Evolutionary conservation across 2,329 filamentous ascomycete species (phyloP), one percentile per base, ranked within the genome.

Genomic region (Grosmannia serpens): DNA sequence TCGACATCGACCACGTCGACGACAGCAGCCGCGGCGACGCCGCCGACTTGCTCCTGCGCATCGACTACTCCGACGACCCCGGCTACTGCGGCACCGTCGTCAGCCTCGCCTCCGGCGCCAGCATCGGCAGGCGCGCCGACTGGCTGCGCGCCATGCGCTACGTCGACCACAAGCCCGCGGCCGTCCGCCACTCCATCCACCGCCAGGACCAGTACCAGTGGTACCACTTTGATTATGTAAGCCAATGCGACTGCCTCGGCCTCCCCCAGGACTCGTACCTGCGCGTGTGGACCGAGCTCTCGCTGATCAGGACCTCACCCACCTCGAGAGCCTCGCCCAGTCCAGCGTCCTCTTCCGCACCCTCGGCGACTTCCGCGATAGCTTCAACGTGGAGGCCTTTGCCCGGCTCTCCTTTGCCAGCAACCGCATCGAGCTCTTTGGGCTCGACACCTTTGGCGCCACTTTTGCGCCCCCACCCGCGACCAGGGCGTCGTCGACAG

Each of bases 41-140:
- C 5, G 5, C 15, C 4, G 31, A 67, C 60, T 1, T 61, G 62
- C 20, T 72, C 74, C 1, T 73, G 4, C 65, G 64, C n/a, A 70
- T 71, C 64, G 62, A 74, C 0, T 76, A 70, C 61, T 74, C 67
- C 1, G 68, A 75, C 54, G 13, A 59, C 38, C 20, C 38, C 5
- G 38, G 62, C 6, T 75, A 75, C 64, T 75, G 71, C 72, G 63
- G 70, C 56, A 61, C 56, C 1, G 59, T 72, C 8, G 68, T 72
- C 31, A 61, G 7, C 3, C 22, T 41, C 3, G 13, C 49, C 4
- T 8, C 49, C 5, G 10, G 6, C 6, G 31, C 5, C 31, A 33
- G 6, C 6, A 33, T 33, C 31, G 31, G 47, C 17, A 27, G 6
- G 24, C 47, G 47, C 41, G 53, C 17, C 27, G 46, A 61, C 35